Evolutionary conservation across 1,284 basidiomycete species (phyloP).

Genomic region (Rhodotorula sp.): DNA sequence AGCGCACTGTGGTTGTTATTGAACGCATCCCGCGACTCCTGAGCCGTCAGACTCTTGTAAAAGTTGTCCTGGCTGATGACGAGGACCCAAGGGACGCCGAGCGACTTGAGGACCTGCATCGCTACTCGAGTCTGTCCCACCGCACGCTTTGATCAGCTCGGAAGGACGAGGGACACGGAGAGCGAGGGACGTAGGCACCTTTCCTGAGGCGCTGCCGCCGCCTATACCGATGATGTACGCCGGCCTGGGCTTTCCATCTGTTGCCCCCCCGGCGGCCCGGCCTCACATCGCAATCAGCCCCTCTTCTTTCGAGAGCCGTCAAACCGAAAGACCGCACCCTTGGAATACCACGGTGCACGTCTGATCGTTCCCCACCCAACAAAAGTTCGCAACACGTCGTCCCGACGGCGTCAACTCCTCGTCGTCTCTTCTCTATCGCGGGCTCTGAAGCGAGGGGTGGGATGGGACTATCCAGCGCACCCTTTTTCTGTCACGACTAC

Average conservation of each 20-base stretch:
- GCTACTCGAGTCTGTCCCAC: constrained; percentile 79
- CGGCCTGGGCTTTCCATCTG: constrained; percentile 65
- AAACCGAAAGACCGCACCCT: background rate
- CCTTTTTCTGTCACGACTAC: constrained; percentile 8
- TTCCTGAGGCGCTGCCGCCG: constrained; percentile 89
- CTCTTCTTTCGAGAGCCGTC: background rate
- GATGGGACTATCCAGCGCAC: background rate
- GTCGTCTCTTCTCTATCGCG: no score
- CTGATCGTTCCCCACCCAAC: background rate
- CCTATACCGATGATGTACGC: constrained; percentile 93
- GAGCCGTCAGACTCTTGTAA: constrained; percentile 75
- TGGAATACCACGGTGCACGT: constrained; percentile 9
- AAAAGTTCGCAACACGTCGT: background rate
- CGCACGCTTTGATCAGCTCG: background rate
- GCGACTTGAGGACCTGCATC: constrained; percentile 72
- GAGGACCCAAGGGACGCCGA: constrained; percentile 81
- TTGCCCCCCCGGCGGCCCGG: no score
- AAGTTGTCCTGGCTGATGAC: constrained; percentile 93
- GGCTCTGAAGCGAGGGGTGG: no score
- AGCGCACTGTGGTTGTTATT: constrained; percentile 15
- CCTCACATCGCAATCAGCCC: background rate
- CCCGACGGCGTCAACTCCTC: no score
- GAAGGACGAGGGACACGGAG: background rate
- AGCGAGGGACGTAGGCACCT: constrained; percentile 57
- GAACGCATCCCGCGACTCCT: constrained; percentile 71